phyloP scores from a whole-genome alignment of 2,329 filamentous ascomycete species.

The Alternaria sp. region DNA sequence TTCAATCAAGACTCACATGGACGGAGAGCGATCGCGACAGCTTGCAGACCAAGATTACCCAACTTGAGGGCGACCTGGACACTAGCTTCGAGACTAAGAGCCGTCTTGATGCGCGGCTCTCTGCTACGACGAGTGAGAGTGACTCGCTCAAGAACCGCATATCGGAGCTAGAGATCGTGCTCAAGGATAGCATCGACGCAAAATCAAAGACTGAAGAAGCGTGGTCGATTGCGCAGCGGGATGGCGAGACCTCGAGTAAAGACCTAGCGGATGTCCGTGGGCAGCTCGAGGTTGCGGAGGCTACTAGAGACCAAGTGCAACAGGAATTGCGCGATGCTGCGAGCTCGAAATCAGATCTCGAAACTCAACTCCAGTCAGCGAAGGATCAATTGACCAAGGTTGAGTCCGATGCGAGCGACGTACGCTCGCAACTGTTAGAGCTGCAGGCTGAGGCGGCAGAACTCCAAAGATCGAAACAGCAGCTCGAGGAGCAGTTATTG shows the following conservation, averaged over 20 bases:
- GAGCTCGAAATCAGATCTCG: conserved; percentile 13
- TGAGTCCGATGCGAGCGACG: conserved; percentile 20
- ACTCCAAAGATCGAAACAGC: conserved; percentile 29
- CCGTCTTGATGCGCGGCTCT: conserved; percentile 20
- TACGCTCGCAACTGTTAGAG: conserved; percentile 24
- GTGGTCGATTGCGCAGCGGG: conserved; percentile 15
- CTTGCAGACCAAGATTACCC: conserved; percentile 16
- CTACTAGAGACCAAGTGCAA: conserved; percentile 20
- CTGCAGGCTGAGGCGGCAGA: conserved; percentile 29
- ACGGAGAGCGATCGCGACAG: conserved; percentile 15
- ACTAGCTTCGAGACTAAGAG: conserved; percentile 14
- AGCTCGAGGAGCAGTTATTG: conserved; percentile 30
- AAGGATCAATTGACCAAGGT: conserved; percentile 21
- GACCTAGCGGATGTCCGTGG: conserved; percentile 23
- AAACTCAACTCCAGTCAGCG: conserved; percentile 19
- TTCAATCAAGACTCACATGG: conserved; percentile 14
- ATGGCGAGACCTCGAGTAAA: conserved; percentile 21
- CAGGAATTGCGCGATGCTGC: conserved; percentile 15
- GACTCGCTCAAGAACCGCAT: conserved; percentile 20
- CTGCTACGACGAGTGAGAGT: conserved; percentile 21
- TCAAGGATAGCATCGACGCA: conserved; percentile 15
- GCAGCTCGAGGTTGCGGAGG: conserved; percentile 14
- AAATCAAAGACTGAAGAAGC: conserved; percentile 20
- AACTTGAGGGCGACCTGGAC: conserved; percentile 21
- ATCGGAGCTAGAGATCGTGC: conserved; percentile 25